phyloP scores from a whole-genome alignment of 768 basidiomycete species.

The Naganishia antarctica region DNA sequence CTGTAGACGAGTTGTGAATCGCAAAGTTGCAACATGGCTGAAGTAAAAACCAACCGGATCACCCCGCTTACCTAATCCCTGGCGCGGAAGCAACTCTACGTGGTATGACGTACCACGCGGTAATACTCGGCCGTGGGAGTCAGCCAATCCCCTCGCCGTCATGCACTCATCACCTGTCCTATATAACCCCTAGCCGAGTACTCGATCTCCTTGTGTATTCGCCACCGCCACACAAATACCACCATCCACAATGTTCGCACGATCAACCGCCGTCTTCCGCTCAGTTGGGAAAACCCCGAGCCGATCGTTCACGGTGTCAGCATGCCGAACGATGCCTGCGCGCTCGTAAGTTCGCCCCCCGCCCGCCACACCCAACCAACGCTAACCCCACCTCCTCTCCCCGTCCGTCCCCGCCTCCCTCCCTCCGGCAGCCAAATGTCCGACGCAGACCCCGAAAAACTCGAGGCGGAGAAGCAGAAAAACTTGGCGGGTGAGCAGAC shows the following conservation, averaged over 20 bases:
- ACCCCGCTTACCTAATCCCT: no score
- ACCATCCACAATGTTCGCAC: neutral
- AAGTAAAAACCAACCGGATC: no score
- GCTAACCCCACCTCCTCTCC: neutral
- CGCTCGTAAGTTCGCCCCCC: neutral
- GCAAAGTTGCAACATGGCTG: no score
- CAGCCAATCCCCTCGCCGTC: no score
- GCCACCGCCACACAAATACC: neutral
- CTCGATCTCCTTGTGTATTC: neutral
- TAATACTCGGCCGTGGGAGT: no score
- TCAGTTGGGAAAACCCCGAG: neutral
- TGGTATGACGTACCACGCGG: no score
- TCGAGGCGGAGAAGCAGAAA: slow-evolving; percentile 21
- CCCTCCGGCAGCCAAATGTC: slow-evolving; percentile 20
- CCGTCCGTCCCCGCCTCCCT: no score
- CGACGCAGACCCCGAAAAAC: neutral
- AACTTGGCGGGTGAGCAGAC: slow-evolving; percentile 6
- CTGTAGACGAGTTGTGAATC: neutral
- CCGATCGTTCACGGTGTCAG: neutral
- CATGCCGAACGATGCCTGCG: neutral
- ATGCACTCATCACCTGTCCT: no score
- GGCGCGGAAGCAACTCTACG: no score
- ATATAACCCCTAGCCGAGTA: neutral
- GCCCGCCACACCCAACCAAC: neutral
- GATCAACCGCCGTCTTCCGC: neutral